These are phyloP conservation scores for Theileria orientalis DNA, from an alignment of 169 alveolate genomes.

Conservation along the genomic window DNA sequence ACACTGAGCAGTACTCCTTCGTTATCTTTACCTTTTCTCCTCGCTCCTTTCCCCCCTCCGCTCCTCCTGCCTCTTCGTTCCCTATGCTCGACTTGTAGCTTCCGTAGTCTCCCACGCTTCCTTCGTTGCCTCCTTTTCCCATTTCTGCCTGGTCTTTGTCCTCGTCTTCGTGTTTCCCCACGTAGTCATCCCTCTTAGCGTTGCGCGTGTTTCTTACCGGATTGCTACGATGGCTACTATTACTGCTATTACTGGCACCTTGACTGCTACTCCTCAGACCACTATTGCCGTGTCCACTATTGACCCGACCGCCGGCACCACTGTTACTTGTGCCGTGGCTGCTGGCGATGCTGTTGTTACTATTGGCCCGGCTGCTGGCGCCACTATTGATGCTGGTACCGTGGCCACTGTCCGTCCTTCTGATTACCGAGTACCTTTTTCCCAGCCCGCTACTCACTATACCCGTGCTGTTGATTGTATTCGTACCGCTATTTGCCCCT, in stretches of 20 bases:
- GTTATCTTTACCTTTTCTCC: not conserved
- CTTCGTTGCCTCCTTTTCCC: not conserved
- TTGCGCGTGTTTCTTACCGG: too few species aligned
- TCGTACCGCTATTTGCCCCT: too few species aligned
- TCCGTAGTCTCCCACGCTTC: not conserved
- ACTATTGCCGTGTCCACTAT: not conserved
- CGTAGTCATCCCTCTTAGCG: not conserved
- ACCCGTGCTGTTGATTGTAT: too few species aligned
- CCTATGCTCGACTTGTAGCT: not conserved
- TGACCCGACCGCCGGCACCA: too few species aligned
- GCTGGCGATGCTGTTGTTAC: too few species aligned
- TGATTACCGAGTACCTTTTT: too few species aligned
- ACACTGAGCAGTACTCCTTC: conserved; percentile 63
- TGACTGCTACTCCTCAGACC: not conserved
- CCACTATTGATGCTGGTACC: too few species aligned
- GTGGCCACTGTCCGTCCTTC: too few species aligned
- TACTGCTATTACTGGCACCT: not conserved
- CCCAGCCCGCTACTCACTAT: too few species aligned
- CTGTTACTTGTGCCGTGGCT: too few species aligned
- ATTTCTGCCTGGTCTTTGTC: not conserved
- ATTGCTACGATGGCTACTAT: too few species aligned
- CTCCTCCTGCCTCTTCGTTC: not conserved
- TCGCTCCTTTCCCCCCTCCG: not conserved
- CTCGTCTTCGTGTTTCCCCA: not conserved
- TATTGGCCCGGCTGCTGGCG: too few species aligned